Base-by-base conservation (phyloP, 1,139 yeast genomes). In the Lizanozyma gosingica region DNA sequence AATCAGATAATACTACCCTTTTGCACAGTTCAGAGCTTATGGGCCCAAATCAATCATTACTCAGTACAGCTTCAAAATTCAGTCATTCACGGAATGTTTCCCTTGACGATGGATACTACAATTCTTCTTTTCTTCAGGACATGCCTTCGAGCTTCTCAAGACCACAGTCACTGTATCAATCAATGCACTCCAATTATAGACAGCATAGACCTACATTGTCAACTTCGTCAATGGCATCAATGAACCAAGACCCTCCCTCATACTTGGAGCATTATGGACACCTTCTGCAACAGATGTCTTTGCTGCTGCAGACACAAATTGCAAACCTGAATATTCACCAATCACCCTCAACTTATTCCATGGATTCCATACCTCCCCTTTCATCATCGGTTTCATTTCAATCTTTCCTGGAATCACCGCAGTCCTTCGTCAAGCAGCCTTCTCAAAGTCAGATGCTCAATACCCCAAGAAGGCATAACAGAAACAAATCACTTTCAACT, bases 311-410 rank as follows among this genome's bases (percentile, higher is more conserved):
- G n/a, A n/a, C n/a, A 14, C 4, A 47, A 35, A 57, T 46, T 60
- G 17, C 43, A 40, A 29, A 44, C 57, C 16, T 44, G 52, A 18
- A 44, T 55, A 42, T 37, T 18, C 43, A 22, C n/a, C 46, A 38
- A 34, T 16, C 33, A 37, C 37, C 17, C 37, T 32, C 35, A 35
- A 33, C 41, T 4, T 66, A 72, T 15, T 70, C 77, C 17, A 49
- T 55, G 40, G 76, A 70, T 38, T 68, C 73, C 11, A 54, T 61
- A 32, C 75, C 73, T 14, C 60, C 63, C 41, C 56, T 67, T 40
- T 54, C 62, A 44, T 57, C 64, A 45, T 55, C 70, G 47, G 47
- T 57, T 39, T 57, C 71, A 47, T 56, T 61, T 54, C 62, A 68
- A 47, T 57, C 71, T 51, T 45, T 66, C 17, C 50, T 55, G 39